phyloP scores from a whole-genome alignment of 805 yeast genomes.

The Limtongozyma cylindracea region DNA sequence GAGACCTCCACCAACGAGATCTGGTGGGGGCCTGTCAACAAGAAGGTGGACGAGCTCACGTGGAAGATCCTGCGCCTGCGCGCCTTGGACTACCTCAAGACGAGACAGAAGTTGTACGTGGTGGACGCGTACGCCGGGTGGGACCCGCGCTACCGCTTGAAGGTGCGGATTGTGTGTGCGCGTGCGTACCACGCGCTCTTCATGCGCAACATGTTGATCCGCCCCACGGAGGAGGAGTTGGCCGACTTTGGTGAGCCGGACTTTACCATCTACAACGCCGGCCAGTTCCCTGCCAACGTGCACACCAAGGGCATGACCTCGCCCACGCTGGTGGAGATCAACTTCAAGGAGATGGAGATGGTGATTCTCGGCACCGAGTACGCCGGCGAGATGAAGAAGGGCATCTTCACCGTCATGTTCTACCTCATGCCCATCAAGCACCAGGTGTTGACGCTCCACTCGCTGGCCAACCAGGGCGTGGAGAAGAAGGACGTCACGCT shows the following conservation, averaged over 20 bases:
- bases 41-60: slow-evolving; percentile 77
- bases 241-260: slow-evolving; percentile 88
- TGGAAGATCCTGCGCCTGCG: slow-evolving; percentile 93
- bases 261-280: slow-evolving; percentile 95
- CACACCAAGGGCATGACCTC: slow-evolving; percentile 97
- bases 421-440: slow-evolving; percentile 92
- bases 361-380: slow-evolving; percentile 95
- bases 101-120: slow-evolving; percentile 81
- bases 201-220: slow-evolving; percentile 95
- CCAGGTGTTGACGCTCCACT: slow-evolving; percentile 79
- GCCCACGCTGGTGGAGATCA: slow-evolving; percentile 82
- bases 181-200: slow-evolving; percentile 96
- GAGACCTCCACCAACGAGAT: slow-evolving; percentile 57
- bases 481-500: slow-evolving; percentile 69
- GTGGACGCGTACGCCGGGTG: slow-evolving; percentile 97
- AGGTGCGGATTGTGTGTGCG: slow-evolving; percentile 89
- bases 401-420: slow-evolving; percentile 97
- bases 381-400: slow-evolving; percentile 99
- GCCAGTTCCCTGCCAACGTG: slow-evolving; percentile 94
- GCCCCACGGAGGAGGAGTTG: slow-evolving; percentile 81
- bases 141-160: slow-evolving; percentile 95
- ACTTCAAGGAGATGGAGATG: slow-evolving; percentile 97
- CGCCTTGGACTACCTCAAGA: slow-evolving; percentile 89
- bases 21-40: slow-evolving; percentile 99
- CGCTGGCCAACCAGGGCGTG: slow-evolving; percentile 81